A percentile compares a stretch with the other conserved stretches of the same genome.
Evolutionary conservation across 2,329 filamentous ascomycete genomes (phyloP).

Genomic region (Arthrobotrys musiformis): DNA sequence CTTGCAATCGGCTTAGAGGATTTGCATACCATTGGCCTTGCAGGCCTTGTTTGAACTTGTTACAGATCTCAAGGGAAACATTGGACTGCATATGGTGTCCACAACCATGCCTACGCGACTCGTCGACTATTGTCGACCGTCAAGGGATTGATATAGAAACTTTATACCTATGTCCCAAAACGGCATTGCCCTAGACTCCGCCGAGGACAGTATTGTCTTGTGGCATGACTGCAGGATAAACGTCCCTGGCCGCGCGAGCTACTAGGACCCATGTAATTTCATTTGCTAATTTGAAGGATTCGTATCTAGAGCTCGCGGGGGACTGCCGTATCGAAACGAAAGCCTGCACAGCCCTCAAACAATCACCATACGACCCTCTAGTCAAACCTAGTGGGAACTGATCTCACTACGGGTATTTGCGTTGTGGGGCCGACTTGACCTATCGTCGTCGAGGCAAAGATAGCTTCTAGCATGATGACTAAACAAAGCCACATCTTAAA

Average conservation of each 20-base stretch:
- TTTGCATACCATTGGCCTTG: not conserved
- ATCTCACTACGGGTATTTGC: not conserved
- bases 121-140: no score
- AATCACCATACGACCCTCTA: not conserved
- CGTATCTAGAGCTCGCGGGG: slow-evolving; percentile 1
- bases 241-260: not conserved
- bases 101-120: slow-evolving; percentile 14
- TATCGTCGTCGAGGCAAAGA: not conserved
- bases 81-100: slow-evolving; percentile 15
- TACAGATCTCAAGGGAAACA: not conserved
- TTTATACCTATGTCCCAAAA: not conserved
- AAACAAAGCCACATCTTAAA: slow-evolving; percentile 29
- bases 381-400: not conserved
- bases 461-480: slow-evolving; percentile 42
- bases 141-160: slow-evolving; percentile 45
- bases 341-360: slow-evolving; percentile 29
- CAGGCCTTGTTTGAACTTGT: slow-evolving; percentile 6
- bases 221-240: slow-evolving; percentile 33
- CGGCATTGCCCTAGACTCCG: not conserved
- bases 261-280: not conserved
- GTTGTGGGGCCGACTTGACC: slow-evolving; percentile 17
- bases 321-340: slow-evolving; percentile 26
- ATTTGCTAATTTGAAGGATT: slow-evolving; percentile 15
- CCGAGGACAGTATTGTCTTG: slow-evolving; percentile 15
- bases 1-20: slow-evolving; percentile 42